Evolutionary conservation across 2,329 filamentous ascomycete species (phyloP).

Genomic region (Monosporascus sp.): DNA sequence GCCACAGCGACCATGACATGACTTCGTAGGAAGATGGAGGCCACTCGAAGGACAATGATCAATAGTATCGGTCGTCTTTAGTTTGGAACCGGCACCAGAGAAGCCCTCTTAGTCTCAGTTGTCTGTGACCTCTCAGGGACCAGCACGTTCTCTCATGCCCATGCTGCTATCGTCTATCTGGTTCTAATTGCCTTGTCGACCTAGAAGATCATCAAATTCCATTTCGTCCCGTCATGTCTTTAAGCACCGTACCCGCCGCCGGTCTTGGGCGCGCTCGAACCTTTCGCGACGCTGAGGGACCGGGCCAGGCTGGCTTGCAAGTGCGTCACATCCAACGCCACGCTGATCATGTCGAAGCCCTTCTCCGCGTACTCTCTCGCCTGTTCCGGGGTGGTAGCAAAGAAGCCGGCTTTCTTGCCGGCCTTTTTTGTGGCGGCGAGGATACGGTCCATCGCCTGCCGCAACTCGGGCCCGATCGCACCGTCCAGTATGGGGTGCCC

Average conservation of each 20-base stretch:
- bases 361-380: conserved; percentile 48
- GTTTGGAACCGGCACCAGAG: too few relatives aligned
- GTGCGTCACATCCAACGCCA: conserved; percentile 50
- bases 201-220: neutral
- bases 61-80: too few relatives aligned
- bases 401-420: conserved; percentile 63
- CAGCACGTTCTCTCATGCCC: too few relatives aligned
- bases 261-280: conserved; percentile 30
- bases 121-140: too few relatives aligned
- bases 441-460: conserved; percentile 53
- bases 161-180: too few relatives aligned
- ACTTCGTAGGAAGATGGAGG: too few relatives aligned
- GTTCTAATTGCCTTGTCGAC: neutral
- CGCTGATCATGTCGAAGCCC: conserved; percentile 59
- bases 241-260: conserved; percentile 36
- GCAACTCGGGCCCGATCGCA: conserved; percentile 53
- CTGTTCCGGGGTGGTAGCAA: conserved; percentile 51
- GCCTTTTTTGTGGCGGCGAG: conserved; percentile 52
- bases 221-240: conserved; percentile 14
- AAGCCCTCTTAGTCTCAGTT: too few relatives aligned
- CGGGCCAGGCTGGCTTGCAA: conserved; percentile 41
- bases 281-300: conserved; percentile 42
- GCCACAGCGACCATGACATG: too few relatives aligned
- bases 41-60: too few relatives aligned
- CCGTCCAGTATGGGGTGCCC: conserved; percentile 57